Conservation (phyloP, 75 land plant genomes). For the Azolla pinnata region DNA sequence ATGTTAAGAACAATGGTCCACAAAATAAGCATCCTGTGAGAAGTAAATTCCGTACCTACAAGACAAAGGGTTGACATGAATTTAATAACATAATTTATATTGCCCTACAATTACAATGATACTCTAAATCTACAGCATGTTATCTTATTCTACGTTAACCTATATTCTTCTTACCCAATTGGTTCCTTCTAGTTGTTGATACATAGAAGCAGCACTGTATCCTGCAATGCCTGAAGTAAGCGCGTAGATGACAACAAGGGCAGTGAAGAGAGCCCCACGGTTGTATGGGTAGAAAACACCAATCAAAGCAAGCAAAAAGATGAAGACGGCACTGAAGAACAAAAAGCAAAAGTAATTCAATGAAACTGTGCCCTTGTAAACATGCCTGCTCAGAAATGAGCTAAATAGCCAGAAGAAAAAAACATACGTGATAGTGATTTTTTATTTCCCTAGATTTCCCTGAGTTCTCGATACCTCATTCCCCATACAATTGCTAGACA, state of each 20-base stretch:
- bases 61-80: slow-evolving; percentile 5
- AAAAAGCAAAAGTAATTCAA: neutral
- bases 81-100: no score
- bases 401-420: no score
- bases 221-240: slow-evolving; percentile 64
- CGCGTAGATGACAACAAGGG: slow-evolving; percentile 44
- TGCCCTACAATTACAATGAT: no score
- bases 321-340: slow-evolving; percentile 28
- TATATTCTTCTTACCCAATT: slow-evolving; percentile 40
- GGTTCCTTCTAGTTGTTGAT: slow-evolving; percentile 40
- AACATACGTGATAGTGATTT: no score
- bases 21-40: slow-evolving; percentile 36
- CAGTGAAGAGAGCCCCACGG: slow-evolving; percentile 44
- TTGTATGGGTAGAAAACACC: slow-evolving; percentile 70
- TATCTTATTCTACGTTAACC: no score
- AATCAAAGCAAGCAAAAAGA: slow-evolving; percentile 47
- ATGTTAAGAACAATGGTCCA: slow-evolving; percentile 43
- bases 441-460: no score
- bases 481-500: no score
- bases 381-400: no score
- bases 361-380: no score
- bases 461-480: no score
- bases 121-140: no score
- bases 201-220: slow-evolving; percentile 40
- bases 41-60: slow-evolving; percentile 44